Conservation (phyloP, 73 alveolate genomes). For the Paramecium bursaria region DNA sequence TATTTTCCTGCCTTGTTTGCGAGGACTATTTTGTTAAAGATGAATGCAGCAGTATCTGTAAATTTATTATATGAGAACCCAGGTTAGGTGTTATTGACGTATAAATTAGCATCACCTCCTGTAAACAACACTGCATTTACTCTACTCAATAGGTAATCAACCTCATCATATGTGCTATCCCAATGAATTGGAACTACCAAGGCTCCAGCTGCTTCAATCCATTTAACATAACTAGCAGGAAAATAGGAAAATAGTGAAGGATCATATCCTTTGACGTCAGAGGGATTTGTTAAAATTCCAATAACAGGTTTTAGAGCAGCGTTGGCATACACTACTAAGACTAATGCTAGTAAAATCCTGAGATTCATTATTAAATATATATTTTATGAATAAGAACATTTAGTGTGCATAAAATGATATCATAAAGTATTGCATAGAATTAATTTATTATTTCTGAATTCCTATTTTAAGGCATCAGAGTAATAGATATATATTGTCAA, state of each 20-base stretch:
- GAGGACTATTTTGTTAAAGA: constrained; percentile 53
- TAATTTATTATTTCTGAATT: no score
- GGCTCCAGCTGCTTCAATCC: constrained; percentile 71
- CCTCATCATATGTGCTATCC: constrained; percentile 62
- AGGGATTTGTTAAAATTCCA: not conserved
- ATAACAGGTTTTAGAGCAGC: constrained; percentile 12
- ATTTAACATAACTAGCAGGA: constrained; percentile 64
- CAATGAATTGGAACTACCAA: constrained; percentile 69
- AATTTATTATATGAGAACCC: constrained; percentile 65
- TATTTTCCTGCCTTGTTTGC: constrained; percentile 67
- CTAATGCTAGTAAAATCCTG: no score
- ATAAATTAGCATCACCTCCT: constrained; percentile 70
- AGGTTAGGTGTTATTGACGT: constrained; percentile 56
- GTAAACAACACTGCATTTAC: constrained; percentile 72
- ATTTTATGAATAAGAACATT: no score
- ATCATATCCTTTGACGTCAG: constrained; percentile 2
- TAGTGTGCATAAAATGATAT: no score
- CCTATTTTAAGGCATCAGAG: no score
- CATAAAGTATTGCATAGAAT: no score
- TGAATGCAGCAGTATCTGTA: constrained; percentile 62
- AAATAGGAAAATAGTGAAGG: constrained; percentile 21
- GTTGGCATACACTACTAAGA: no score
- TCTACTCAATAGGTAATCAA: constrained; percentile 3
- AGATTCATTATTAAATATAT: no score
- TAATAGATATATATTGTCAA: no score